Conservation (phyloP, 192 early-diverging fungal genomes). For the Backusella macrospora region DNA sequence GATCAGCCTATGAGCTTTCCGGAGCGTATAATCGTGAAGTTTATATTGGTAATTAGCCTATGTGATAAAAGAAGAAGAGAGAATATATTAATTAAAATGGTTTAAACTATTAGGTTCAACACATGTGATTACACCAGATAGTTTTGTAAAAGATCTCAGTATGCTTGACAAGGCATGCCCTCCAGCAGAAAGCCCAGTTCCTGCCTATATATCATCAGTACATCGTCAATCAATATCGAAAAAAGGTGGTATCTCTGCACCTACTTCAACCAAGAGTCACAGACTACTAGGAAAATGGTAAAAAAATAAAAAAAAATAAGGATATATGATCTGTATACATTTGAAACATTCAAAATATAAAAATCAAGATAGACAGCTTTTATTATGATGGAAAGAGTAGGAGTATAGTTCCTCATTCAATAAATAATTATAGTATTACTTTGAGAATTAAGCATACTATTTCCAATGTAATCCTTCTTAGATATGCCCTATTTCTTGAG, state of each 20-base stretch:
- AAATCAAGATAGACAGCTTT: background rate
- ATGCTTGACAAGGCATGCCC: slow-evolving; percentile 53
- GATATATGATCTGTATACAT: background rate
- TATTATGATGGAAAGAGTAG: background rate
- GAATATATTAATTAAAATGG: background rate
- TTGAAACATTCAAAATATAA: background rate
- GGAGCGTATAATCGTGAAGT: slow-evolving; percentile 68
- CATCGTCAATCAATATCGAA: background rate
- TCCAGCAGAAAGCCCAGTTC: slow-evolving; percentile 39
- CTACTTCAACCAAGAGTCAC: slow-evolving; percentile 5
- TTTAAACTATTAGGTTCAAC: slow-evolving; percentile 63
- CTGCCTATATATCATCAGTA: slow-evolving; percentile 38
- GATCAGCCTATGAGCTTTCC: slow-evolving; percentile 68
- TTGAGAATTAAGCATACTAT: background rate
- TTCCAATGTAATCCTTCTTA: background rate
- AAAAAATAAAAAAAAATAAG: background rate
- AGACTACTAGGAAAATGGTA: background rate
- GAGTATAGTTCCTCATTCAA: background rate
- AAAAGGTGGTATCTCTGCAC: background rate
- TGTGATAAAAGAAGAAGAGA: background rate
- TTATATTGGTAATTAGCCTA: slow-evolving; percentile 58
- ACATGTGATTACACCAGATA: slow-evolving; percentile 66
- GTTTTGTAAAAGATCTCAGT: slow-evolving; percentile 69
- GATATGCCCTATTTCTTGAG: background rate
- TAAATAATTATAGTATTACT: background rate